These are phyloP conservation scores for Schwanniomyces polymorphus DNA, from an alignment of 805 yeast species.

Conservation along the genomic window DNA sequence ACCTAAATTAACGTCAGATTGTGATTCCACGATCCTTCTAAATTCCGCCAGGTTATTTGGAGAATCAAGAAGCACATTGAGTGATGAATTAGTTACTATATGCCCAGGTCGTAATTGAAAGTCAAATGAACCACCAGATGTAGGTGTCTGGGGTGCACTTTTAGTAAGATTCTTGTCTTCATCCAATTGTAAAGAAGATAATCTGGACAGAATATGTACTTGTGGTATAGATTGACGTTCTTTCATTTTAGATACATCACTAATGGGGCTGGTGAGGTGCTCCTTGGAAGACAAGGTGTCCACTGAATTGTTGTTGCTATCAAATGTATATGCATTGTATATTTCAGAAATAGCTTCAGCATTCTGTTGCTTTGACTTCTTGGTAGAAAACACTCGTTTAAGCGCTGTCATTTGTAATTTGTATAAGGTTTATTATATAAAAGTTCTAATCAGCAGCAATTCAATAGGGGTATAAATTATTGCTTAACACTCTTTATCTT, in stretches of 20 bases:
- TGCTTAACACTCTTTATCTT: not conserved
- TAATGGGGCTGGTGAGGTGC: conserved; percentile 12
- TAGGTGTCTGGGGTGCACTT: conserved; percentile 33
- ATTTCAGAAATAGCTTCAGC: not conserved
- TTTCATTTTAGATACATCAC: not conserved
- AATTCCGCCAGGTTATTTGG: conserved; percentile 22
- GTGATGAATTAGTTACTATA: conserved; percentile 33
- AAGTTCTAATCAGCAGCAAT: not conserved
- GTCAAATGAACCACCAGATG: conserved; percentile 31
- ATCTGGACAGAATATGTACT: conserved; percentile 23
- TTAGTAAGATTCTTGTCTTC: conserved; percentile 11
- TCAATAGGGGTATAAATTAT: not conserved
- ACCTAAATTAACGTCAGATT: not conserved
- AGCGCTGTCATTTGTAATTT: not conserved
- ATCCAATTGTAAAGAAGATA: conserved; percentile 18
- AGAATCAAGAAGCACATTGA: conserved; percentile 35
- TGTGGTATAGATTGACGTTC: conserved; percentile 6
- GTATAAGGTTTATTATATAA: not conserved
- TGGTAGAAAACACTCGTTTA: not conserved
- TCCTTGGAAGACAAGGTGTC: conserved; percentile 29
- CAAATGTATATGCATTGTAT: conserved; percentile 12
- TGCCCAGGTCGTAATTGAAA: conserved; percentile 20
- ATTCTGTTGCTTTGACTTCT: not conserved
- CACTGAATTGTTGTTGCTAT: conserved; percentile 13
- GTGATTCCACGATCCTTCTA: conserved; percentile 13